phyloP scores from a whole-genome alignment of 2,329 filamentous ascomycete genomes.

The Cercospora janseana region DNA sequence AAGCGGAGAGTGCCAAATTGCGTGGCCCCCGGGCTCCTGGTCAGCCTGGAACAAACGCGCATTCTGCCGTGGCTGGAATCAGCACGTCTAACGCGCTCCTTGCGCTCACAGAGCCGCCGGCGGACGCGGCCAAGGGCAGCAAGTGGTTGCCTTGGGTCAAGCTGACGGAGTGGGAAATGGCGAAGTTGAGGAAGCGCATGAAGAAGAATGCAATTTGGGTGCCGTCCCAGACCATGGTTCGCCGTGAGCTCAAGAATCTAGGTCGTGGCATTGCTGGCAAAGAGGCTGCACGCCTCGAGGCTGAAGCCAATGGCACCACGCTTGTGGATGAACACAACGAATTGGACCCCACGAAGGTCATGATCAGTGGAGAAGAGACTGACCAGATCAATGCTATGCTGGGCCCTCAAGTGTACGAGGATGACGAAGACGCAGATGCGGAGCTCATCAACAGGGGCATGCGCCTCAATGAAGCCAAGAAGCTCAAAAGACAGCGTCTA shows the following conservation, averaged over 20 bases:
- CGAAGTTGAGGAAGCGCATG: constrained; percentile 75
- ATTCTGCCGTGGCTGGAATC: constrained; percentile 55
- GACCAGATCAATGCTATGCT: constrained; percentile 36
- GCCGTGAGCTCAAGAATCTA: constrained; percentile 69
- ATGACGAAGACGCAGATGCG: constrained; percentile 55
- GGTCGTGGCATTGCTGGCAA: constrained; percentile 55
- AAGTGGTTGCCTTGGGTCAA: constrained; percentile 63
- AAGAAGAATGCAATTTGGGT: constrained; percentile 89
- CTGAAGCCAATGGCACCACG: constrained; percentile 62
- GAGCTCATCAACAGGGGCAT: constrained; percentile 69
- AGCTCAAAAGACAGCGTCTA: constrained; percentile 64
- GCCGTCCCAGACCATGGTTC: constrained; percentile 82
- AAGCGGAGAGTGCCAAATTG: constrained; percentile 44
- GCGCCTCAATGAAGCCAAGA: constrained; percentile 76
- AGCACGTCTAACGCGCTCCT: constrained; percentile 63
- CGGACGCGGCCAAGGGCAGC: constrained; percentile 59
- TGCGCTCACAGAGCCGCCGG: constrained; percentile 58
- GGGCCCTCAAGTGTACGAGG: constrained; percentile 32
- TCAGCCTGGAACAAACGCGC: constrained; percentile 53
- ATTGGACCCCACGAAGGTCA: constrained; percentile 37
- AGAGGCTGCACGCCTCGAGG: constrained; percentile 51
- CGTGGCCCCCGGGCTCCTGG: constrained; percentile 44
- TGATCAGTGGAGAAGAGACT: constrained; percentile 36
- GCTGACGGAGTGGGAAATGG: constrained; percentile 67
- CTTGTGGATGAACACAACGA: constrained; percentile 60